These are phyloP conservation scores for Penicillium sp. DNA, from an alignment of 2,329 filamentous ascomycete genomes.

Conservation along the genomic window DNA sequence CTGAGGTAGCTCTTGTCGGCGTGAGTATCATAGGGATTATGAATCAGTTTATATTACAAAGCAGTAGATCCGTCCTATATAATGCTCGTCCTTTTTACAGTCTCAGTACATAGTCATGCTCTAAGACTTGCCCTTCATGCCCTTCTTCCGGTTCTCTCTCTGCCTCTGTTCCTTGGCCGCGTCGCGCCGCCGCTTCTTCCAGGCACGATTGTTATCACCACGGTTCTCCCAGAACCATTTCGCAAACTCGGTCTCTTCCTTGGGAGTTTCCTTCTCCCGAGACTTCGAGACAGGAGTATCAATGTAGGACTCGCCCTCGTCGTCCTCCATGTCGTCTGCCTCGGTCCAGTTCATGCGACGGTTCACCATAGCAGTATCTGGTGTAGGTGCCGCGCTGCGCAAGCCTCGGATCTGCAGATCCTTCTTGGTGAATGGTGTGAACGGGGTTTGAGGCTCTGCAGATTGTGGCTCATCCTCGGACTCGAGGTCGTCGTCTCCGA, in stretches of 20 bases:
- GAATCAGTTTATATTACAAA: not conserved
- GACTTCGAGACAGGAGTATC: conserved; percentile 30
- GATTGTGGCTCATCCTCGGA: conserved; percentile 50
- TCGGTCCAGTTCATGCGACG: conserved; percentile 36
- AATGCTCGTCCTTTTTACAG: not conserved
- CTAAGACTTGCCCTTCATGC: conserved; percentile 41
- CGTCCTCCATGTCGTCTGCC: conserved; percentile 28
- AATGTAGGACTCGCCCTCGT: conserved; percentile 27
- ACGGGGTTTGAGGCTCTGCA: conserved; percentile 73
- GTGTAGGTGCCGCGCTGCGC: conserved; percentile 91
- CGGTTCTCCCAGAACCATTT: conserved; percentile 63
- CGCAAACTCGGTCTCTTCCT: conserved; percentile 58
- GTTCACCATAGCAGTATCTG: conserved; percentile 80
- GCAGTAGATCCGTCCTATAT: not conserved
- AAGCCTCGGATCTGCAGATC: conserved; percentile 68
- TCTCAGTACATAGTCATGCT: not conserved
- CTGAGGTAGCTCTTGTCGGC: not conserved
- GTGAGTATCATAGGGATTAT: not conserved
- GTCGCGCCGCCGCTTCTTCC: conserved; percentile 60
- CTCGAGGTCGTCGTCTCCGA: conserved; percentile 58
- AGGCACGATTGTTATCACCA: conserved; percentile 53
- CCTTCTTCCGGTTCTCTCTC: conserved; percentile 59
- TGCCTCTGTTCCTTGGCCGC: conserved; percentile 62
- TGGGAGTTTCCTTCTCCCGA: conserved; percentile 13
- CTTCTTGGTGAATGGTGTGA: conserved; percentile 76